Evolutionary conservation across 768 basidiomycete genomes (phyloP), one percentile per base, ranked within the genome.

Genomic region (Phanerodontia chrysosporium): DNA sequence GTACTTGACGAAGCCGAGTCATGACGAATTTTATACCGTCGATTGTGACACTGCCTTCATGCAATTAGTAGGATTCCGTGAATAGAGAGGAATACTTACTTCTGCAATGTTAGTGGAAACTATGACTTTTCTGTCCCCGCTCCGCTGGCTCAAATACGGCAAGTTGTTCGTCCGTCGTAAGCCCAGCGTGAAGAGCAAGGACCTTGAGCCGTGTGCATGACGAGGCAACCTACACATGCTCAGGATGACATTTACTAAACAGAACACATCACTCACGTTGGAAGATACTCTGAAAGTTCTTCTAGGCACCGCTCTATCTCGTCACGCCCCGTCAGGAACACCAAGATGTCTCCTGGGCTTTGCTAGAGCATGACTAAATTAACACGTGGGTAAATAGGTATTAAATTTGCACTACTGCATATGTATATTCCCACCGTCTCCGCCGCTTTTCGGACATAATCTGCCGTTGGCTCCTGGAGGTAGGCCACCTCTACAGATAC

Each of bases 41-140:
- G 58, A 99, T 98, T 0, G 97, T 99, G 24, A 99, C 90, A 69
- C 92, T 95, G 97, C 95, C 91, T 92, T 58, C 22, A 8, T 16
- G 21, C 12, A n/a, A 24, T 39, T 28, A 58, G 29, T 35, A 7
- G 32, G 36, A 25, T 10, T n/a, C n/a, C 39, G 18, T 42, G 18
- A 42, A 42, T 4, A 42, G 8, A 42, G 18, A 10, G 10, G 18
- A 42, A 18, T 4, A 12, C 4, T 18, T 62, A 88, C 90, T 74
- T 99, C 97, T 16, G 97, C 97, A 51, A 98, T 95, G 69, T 99
- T 99, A 0, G 97, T 99, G 3, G 92, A 82, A 28, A 97, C 82
- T 53, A 99, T 86, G 53, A 97, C 87, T 72, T 98, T 99, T 55
- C 97, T 82, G 2, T 48, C 90, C 88, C 30, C 79, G 76, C n/a